Percentiles rank a stretch among this genome's conserved stretches.
Conservation (phyloP, 768 basidiomycete genomes). For the Suillus paluster region DNA sequence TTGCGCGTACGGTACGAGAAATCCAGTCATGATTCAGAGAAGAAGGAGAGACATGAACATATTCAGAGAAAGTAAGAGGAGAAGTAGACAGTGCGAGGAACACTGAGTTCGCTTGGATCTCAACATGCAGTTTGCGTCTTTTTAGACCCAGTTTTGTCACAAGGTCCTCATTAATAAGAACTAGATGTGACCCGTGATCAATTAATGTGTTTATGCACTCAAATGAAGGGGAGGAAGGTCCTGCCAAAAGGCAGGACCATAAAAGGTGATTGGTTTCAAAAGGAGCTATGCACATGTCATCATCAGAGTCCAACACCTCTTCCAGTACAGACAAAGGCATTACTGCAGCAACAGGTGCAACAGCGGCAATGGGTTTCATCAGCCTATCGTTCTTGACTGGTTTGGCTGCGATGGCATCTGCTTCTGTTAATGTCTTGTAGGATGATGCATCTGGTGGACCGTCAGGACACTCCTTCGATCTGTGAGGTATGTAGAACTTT, state of each 20-base stretch:
- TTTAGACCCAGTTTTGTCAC: conserved; percentile 11
- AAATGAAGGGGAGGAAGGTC: not conserved
- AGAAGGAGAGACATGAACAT: conserved; percentile 16
- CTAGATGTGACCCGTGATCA: conserved; percentile 36
- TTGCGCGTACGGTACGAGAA: conserved; percentile 15
- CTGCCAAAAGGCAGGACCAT: not conserved
- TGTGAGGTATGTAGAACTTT: too few species aligned
- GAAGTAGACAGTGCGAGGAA: not conserved
- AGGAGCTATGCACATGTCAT: too few species aligned
- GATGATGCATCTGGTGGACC: conserved; percentile 18
- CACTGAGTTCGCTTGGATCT: conserved; percentile 7
- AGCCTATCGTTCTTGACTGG: too few species aligned
- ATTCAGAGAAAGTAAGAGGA: conserved; percentile 13
- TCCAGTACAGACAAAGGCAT: conserved; percentile 7
- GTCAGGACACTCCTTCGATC: conserved; percentile 15
- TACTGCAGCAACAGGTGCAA: not conserved
- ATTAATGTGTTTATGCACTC: conserved; percentile 22
- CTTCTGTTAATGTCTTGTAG: conserved; percentile 21
- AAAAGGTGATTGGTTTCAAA: too few species aligned
- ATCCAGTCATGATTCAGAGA: conserved; percentile 14
- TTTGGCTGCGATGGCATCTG: conserved; percentile 7
- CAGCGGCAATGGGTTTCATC: not conserved
- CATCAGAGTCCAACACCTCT: too few species aligned
- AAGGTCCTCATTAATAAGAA: conserved; percentile 35
- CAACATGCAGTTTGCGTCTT: not conserved